These are phyloP conservation scores for Nematocida homosporus DNA, from an alignment of 371 early-diverging fungal genomes.

Conservation along the genomic window DNA sequence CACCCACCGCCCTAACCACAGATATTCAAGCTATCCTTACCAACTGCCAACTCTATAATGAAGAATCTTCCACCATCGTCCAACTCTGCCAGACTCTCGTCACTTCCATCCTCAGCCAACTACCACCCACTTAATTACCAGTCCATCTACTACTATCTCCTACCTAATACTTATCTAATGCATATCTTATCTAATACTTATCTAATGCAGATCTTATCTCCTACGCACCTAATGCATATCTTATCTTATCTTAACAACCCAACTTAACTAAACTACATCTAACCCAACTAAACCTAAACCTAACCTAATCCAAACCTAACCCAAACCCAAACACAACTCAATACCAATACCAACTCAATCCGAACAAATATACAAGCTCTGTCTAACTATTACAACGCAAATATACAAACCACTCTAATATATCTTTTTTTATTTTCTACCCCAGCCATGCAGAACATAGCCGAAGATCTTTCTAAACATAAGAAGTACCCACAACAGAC, in stretches of 20 bases:
- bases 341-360: no score
- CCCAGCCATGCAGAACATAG: conserved; percentile 65
- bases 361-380: neutral
- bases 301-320: no score
- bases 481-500: conserved; percentile 77
- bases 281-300: no score
- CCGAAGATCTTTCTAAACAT: conserved; percentile 91
- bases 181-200: no score
- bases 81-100: neutral
- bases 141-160: no score
- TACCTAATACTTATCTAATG: no score
- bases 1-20: conserved; percentile 71
- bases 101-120: neutral
- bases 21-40: conserved; percentile 76
- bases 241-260: no score
- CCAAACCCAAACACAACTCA: no score
- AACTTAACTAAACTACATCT: no score
- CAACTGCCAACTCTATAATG: conserved; percentile 81
- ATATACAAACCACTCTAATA: neutral
- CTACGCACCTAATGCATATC: no score
- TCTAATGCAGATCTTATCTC: no score
- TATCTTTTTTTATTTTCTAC: conserved; percentile 48
- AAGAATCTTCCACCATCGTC: conserved; percentile 38
- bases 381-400: neutral
- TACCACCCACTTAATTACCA: no score